Evolutionary conservation across 164 flowering plant genomes (phyloP).

Genomic region (Cinnamomum micranthum): DNA sequence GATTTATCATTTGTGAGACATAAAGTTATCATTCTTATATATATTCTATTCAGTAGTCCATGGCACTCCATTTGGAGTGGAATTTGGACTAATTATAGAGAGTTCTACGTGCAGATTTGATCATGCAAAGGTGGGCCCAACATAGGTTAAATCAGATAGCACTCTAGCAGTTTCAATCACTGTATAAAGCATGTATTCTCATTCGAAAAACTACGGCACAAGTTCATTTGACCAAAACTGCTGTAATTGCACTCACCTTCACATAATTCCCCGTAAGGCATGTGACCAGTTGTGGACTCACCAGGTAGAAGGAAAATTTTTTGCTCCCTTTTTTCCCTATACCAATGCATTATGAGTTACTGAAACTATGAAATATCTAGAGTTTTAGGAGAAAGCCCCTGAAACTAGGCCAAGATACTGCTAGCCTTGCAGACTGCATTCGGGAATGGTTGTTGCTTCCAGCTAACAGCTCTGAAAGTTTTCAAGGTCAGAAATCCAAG

Average conservation of each 20-base stretch:
- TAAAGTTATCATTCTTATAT: too few species aligned
- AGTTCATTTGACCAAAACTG: neutral
- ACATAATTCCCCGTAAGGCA: slow-evolving; percentile 82
- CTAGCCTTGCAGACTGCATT: slow-evolving; percentile 44
- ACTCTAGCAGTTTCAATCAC: too few species aligned
- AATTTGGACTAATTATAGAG: too few species aligned
- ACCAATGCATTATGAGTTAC: neutral
- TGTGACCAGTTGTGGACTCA: slow-evolving; percentile 76
- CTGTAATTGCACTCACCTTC: slow-evolving; percentile 60
- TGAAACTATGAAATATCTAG: slow-evolving; percentile 28
- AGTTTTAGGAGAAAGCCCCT: slow-evolving; percentile 50
- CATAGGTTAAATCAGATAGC: too few species aligned
- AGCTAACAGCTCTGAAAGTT: slow-evolving; percentile 7
- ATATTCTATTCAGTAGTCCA: too few species aligned
- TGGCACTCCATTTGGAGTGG: too few species aligned
- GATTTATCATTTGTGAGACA: too few species aligned
- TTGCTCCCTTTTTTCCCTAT: too few species aligned
- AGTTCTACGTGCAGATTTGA: too few species aligned
- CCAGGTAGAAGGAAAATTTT: slow-evolving; percentile 57
- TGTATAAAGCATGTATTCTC: too few species aligned
- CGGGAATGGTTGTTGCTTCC: slow-evolving; percentile 30
- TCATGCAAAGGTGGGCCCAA: too few species aligned
- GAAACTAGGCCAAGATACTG: slow-evolving; percentile 43
- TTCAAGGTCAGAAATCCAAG: slow-evolving; percentile 29
- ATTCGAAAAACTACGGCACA: neutral